phyloP scores from a whole-genome alignment of 768 basidiomycete genomes.

The Rhizopogon sp. region DNA sequence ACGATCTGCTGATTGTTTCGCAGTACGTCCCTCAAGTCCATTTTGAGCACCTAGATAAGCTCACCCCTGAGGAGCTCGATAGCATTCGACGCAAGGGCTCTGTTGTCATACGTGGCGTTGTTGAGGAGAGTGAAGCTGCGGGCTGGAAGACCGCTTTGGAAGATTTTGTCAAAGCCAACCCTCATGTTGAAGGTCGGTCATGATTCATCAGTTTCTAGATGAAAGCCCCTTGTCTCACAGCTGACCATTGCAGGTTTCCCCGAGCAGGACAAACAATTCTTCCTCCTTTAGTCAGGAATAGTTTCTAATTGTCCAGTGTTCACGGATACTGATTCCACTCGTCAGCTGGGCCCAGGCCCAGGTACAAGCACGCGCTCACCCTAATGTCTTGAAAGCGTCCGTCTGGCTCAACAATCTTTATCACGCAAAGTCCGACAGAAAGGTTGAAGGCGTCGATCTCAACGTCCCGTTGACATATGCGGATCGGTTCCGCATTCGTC shows the following conservation, averaged over 20 bases:
- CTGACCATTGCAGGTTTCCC: constrained; percentile 40
- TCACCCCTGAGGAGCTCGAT: constrained; percentile 41
- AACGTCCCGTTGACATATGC: constrained; percentile 63
- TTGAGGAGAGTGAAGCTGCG: constrained; percentile 49
- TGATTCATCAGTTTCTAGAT: not conserved
- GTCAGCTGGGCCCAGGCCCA: constrained; percentile 48
- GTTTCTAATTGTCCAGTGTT: not conserved
- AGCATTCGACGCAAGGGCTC: constrained; percentile 51
- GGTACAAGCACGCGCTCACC: constrained; percentile 65
- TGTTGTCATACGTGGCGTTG: constrained; percentile 58
- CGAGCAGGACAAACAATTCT: constrained; percentile 62
- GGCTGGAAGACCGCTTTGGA: constrained; percentile 54
- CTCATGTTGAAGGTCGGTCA: constrained; percentile 44
- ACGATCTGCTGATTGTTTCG: not conserved
- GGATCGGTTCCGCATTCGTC: constrained; percentile 70
- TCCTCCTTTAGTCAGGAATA: constrained; percentile 57
- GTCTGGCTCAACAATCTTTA: constrained; percentile 66
- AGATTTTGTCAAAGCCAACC: constrained; percentile 54
- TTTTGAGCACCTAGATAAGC: constrained; percentile 45
- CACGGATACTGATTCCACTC: not conserved
- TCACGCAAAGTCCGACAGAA: constrained; percentile 33
- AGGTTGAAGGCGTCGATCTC: constrained; percentile 52
- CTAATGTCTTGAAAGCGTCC: constrained; percentile 53
- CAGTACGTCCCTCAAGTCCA: constrained; percentile 62
- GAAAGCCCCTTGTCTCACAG: not conserved